Evolutionary conservation across 2,329 filamentous ascomycete species (phyloP), one percentile per base, ranked within the genome.

Genomic region (Ophiosphaerella herpotricha): DNA sequence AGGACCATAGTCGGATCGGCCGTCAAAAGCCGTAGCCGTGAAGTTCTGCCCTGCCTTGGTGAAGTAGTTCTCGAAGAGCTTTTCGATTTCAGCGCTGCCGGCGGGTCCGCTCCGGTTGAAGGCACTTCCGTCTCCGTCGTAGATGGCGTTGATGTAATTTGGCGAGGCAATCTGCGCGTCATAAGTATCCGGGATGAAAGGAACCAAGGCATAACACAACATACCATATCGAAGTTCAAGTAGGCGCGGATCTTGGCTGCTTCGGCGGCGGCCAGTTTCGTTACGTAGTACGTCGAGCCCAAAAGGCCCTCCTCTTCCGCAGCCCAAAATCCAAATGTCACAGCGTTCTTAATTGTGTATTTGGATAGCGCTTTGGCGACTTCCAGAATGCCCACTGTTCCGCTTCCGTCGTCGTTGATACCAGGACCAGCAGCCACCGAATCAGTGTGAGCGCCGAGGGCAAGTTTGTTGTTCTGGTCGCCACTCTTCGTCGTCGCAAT

Each of bases 341-440:
- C 82, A 2, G 67, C 67, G 38, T 92, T 89, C 56, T 84, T 89
- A 32, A 89, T 85, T 43, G 85, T 82, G 77, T 89, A 93, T 43
- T 90, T 80, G 79, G 84, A 58, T 78, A 92, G 52, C 77, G 80
- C 78, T 23, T 80, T 78, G 8, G 85, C 85, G 26, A 85, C 76
- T 44, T 84, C 82, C 7, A 87, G 76, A 43, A 85, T 76, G 21
- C 79, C 79, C 54, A 85, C 80, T 31, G 81, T 84, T 47, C 88
- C 88, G 3, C 85, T 86, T 39, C 88, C 88, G 63, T 91, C 87
- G 60, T 91, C 88, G 70, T 91, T 91, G 78, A 91, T 90, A 16
- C 88, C 88, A 1, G 85, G 84, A 0, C 85, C 85, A 3, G 77
- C 80, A 24, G 77, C 75, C 16, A 87, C 84, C 6, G 80, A 83